A percentile compares a stretch with the other conserved stretches of the same genome.
Conservation (phyloP, 768 basidiomycete genomes). For the Termitomyces titanicus region DNA sequence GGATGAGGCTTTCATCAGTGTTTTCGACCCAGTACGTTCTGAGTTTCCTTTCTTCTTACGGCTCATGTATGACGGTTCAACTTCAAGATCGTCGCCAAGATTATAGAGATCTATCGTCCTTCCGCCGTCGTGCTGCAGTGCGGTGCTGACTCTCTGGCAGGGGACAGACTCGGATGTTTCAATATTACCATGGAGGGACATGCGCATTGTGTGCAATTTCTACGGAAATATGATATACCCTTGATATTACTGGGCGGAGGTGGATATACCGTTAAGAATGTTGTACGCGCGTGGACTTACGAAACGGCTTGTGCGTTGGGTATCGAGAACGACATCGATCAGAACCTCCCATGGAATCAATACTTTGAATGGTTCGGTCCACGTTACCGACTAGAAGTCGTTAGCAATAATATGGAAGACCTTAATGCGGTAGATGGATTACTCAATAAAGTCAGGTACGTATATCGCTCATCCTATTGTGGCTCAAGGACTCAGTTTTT, state of each 20-base stretch:
- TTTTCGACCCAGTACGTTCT: conserved; percentile 86
- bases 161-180: conserved; percentile 95
- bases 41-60: background rate
- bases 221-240: conserved; percentile 79
- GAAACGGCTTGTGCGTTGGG: conserved; percentile 97
- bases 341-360: conserved; percentile 78
- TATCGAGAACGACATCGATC: conserved; percentile 71
- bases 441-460: conserved; percentile 76
- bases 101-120: conserved; percentile 86
- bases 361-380: conserved; percentile 99
- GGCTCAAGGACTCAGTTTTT: background rate
- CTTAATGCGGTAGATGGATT: conserved; percentile 79
- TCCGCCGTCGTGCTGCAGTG: conserved; percentile 90
- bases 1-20: conserved; percentile 79
- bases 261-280: conserved; percentile 96
- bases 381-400: conserved; percentile 88
- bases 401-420: conserved; percentile 93
- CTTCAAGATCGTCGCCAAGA: conserved; percentile 70
- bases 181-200: conserved; percentile 96
- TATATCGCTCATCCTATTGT: conserved; percentile 19
- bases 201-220: conserved; percentile 84
- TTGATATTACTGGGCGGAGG: conserved; percentile 92
- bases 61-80: background rate
- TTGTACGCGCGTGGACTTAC: conserved; percentile 92
- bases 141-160: conserved; percentile 92